Conservation (phyloP, 257 asterid species). For the Verbascum thapsus region DNA sequence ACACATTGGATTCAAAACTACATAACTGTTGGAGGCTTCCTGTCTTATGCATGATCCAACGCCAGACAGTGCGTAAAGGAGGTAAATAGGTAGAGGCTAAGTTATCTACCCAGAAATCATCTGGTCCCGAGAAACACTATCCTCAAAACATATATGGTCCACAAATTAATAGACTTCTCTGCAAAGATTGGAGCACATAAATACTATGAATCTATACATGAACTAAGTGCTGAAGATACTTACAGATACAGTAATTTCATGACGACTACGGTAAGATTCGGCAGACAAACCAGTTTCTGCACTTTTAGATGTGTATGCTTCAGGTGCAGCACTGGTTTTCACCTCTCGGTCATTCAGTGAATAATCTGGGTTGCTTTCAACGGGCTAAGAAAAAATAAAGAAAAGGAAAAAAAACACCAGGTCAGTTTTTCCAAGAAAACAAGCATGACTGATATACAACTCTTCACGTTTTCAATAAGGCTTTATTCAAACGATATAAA, state of each 20-base stretch:
- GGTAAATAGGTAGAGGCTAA: not conserved
- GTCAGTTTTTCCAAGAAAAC: conserved; percentile 15
- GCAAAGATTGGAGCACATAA: conserved; percentile 13
- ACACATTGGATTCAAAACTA: not conserved
- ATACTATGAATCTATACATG: conserved; percentile 5
- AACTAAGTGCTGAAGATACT: conserved; percentile 30
- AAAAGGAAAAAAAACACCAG: not conserved
- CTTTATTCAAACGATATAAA: too few relatives aligned
- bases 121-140: conserved; percentile 1
- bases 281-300: conserved; percentile 56
- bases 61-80: not conserved
- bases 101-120: not conserved
- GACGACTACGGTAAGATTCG: conserved; percentile 63
- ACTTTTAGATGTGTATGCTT: conserved; percentile 43
- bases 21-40: conserved; percentile 6
- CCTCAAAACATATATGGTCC: conserved; percentile 7
- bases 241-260: conserved; percentile 81
- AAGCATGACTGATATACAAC: too few relatives aligned
- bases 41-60: conserved; percentile 3
- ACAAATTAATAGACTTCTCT: conserved; percentile 10
- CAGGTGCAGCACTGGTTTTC: conserved; percentile 33
- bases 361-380: conserved; percentile 38
- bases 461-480: too few relatives aligned
- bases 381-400: conserved; percentile 42
- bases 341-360: conserved; percentile 36